Evolutionary conservation across 2,329 filamentous ascomycete species (phyloP), one percentile per base, ranked within the genome.

Genomic region (Exophiala lecanii-corni): DNA sequence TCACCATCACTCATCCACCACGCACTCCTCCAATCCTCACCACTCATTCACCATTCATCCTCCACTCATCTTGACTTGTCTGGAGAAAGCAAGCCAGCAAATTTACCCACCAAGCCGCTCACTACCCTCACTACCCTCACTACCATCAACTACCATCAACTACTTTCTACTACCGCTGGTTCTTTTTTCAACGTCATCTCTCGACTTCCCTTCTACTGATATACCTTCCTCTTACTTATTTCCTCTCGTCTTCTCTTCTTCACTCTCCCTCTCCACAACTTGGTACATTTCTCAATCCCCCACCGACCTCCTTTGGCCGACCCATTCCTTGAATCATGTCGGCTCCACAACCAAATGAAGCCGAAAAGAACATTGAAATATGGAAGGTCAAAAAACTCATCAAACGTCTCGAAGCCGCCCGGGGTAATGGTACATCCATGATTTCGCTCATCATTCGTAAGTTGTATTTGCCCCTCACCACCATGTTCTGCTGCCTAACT

Each of bases 301-400:
- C 48, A 36, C 36, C 45, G 47, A 47, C 52, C 45, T 30, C 41
- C 42, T 43, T 41, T 41, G 44, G 41, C 43, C 40, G 43, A 42
- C 39, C 30, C 28, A 19, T 37, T 30, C 41, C 38, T 36, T 37
- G 45, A 41, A 89, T 72, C 61, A 94, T 94, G 88, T 89, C 85
- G 74, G 82, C 89, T 71, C 75, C 83, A 62, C 81, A 87, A 72
- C 80, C 81, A 67, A 89, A 84, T 73, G 92, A 97, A 72, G 91
- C 91, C 59, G 92, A 98, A 80, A 97, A 97, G 81, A 98, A 97
- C 71, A 84, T 84, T 56, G 81, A 84, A 70, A 84, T 84, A 61
- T 75, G 72, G 72, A 96, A 98, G 84, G 89, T 98, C 65, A 98
- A 98, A 80, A 98, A 98, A 78, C 76, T 98, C 64, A 95, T 98